Base-by-base conservation (phyloP, 345 rosid genomes). In the Balakata baccata region DNA sequence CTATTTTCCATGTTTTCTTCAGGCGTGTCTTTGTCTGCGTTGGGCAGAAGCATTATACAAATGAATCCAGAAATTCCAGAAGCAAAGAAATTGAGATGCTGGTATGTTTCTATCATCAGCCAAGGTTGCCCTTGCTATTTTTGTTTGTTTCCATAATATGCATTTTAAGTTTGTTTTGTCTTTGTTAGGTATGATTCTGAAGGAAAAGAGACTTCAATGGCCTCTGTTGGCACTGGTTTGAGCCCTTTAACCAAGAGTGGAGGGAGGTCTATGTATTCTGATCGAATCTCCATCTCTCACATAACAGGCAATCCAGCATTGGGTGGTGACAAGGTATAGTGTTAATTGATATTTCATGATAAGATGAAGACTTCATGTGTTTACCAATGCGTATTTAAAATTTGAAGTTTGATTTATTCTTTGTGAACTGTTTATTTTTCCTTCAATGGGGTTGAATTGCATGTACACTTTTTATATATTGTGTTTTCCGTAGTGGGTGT, bases 21-120 rank as follows among this genome's bases (percentile, higher is more conserved):
- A 94, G 97, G 98, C 56, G 86, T 94, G 45, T 90, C 97, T 13
- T 79, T 94, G 84, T 89, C 93, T 43, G 77, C 98, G 37, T 56
- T 94, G 62, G 85, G 84, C 77, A 87, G 76, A 83, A 92, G 98
- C 74, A 70, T 80, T 46, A 81, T 90, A 49, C 78, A 85, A 71
- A 74, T 94, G 2, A 86, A 90, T 64, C 98, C 98, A 20, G 92
- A 88, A 67, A 80, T 79, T 63, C 84, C 93, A 2, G 95, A 90
- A 81, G 85, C 97, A 75, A 85, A 83, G 80, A 94, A 85, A 73
- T 78, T 92, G 79, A 86, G 85, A 75, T 74, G 84, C 69, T 92
- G 97, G 98, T 94, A 83, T 43, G 76, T 41, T 66, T 64, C 62
- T 51, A 66, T 7, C 4, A 14, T 14, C 23, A 46, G 65, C 52